Conservation (phyloP, 805 yeast species). For the Nakazawaea ishiwadae region DNA sequence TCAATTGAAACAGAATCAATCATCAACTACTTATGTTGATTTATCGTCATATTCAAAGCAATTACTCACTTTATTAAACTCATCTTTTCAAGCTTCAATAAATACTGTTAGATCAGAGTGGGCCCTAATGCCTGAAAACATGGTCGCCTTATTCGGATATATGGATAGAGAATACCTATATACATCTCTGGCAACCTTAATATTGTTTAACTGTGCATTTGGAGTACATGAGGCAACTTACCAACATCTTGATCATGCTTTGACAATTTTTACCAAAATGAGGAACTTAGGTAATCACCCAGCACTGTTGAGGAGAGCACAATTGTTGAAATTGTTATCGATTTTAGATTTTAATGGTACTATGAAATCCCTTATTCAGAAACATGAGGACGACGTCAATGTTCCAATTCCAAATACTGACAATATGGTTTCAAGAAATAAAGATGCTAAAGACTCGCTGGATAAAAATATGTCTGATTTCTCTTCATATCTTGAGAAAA, state of each 20-base stretch:
- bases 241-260: conserved; percentile 68
- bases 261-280: conserved; percentile 68
- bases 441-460: neutral
- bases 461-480: neutral
- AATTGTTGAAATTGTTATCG: conserved; percentile 57
- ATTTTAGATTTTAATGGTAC: conserved; percentile 66
- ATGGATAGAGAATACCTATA: conserved; percentile 82
- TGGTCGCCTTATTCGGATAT: conserved; percentile 84
- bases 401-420: conserved; percentile 22
- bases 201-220: conserved; percentile 72
- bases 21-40: conserved; percentile 43
- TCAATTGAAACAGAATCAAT: conserved; percentile 48
- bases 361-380: conserved; percentile 50
- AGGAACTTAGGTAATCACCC: conserved; percentile 75
- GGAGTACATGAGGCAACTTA: conserved; percentile 76
- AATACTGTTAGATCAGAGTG: conserved; percentile 70
- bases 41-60: conserved; percentile 63
- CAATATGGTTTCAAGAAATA: conserved; percentile 2
- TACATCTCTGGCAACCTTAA: conserved; percentile 70
- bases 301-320: conserved; percentile 71
- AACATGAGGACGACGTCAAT: conserved; percentile 47
- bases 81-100: conserved; percentile 77
- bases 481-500: neutral
- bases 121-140: conserved; percentile 70
- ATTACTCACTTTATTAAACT: conserved; percentile 63